These are phyloP conservation scores for Paspalum vaginatum DNA, from an alignment of 176 grass and related monocot genomes.

Conservation along the genomic window DNA sequence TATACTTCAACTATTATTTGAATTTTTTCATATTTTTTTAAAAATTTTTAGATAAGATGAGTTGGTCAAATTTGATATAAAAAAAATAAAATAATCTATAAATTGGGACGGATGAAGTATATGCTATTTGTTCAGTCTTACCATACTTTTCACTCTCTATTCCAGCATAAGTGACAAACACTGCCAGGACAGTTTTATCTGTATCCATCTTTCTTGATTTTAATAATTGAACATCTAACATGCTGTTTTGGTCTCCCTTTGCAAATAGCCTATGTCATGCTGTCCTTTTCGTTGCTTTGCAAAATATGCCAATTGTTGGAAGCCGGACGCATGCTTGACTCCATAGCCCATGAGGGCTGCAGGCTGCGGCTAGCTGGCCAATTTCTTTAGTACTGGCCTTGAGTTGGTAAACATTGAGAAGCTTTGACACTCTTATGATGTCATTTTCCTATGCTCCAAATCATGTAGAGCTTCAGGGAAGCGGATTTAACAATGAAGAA, in stretches of 20 bases:
- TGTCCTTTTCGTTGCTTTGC: constrained; percentile 31
- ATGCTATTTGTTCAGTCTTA: neutral
- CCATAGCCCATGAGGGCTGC: constrained; percentile 36
- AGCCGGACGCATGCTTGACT: constrained; percentile 46
- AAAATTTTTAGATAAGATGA: no score
- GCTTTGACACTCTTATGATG: constrained; percentile 19
- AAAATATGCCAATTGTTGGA: constrained; percentile 53
- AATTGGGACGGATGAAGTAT: no score
- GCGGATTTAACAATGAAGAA: constrained; percentile 44
- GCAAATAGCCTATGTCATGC: neutral
- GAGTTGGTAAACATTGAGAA: constrained; percentile 24
- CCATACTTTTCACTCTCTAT: neutral
- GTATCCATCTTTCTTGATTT: neutral
- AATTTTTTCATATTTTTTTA: no score
- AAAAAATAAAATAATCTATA: no score
- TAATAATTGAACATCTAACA: neutral
- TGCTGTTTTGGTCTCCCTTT: neutral
- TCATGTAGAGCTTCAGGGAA: constrained; percentile 10
- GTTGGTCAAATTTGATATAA: no score
- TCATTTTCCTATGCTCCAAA: constrained; percentile 48
- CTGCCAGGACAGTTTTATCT: neutral
- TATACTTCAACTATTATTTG: no score
- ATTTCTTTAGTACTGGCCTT: constrained; percentile 1
- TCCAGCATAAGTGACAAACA: constrained; percentile 9
- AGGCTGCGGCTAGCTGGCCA: constrained; percentile 37